Evolutionary conservation across 164 flowering plant species (phyloP), one percentile per base, ranked within the genome.

Genomic region (Chloranthus sessilifolius): DNA sequence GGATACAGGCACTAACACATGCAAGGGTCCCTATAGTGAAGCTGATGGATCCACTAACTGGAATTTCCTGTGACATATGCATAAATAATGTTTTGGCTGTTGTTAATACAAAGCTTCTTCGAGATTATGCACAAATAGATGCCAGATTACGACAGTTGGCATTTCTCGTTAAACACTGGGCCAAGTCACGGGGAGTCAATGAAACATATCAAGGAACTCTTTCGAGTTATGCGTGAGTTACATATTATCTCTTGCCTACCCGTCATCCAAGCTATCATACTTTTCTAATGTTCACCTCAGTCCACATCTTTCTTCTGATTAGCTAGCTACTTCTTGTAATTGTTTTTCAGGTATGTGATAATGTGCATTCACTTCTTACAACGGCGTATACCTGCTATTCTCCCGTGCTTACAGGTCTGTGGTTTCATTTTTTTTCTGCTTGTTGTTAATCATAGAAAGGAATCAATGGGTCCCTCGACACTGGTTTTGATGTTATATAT

Each of bases 321-420:
- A 16, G 7, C 52, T 7, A 7, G 46, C 34, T 56, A 25, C 12
- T 35, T 2, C 25, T 52, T 50, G 6, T 39, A n/a, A 20, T 48
- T 62, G 25, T 41, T 27, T 63, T 57, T 30, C 97, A 92, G 99
- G 67, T 94, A 94, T 72, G 99, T 89, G 39, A 57, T 94, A 33
- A 94, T 94, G 99, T 94, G 99, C 86, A 89, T 94, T 65, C 88
- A 94, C 68, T 94, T 89, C 75, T 71, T 94, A 61, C 99, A 94
- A 60, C 81, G 52, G 52, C 88, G 99, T 14, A 73, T 55, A 25
- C 99, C 99, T 56, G 80, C 99, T 36, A 81, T 94, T 45, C 95
- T 94, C 54, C 97, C 99, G 24, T 94, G 99, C 71, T 75, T 94
- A 56, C 99, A 94, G 99, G 99, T 94, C 29, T 66, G 48, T 57